A percentile compares a stretch with the other conserved stretches of the same genome.
These are phyloP conservation scores for Alternaria gaisen DNA, from an alignment of 2,329 filamentous ascomycete species.

Conservation along the genomic window DNA sequence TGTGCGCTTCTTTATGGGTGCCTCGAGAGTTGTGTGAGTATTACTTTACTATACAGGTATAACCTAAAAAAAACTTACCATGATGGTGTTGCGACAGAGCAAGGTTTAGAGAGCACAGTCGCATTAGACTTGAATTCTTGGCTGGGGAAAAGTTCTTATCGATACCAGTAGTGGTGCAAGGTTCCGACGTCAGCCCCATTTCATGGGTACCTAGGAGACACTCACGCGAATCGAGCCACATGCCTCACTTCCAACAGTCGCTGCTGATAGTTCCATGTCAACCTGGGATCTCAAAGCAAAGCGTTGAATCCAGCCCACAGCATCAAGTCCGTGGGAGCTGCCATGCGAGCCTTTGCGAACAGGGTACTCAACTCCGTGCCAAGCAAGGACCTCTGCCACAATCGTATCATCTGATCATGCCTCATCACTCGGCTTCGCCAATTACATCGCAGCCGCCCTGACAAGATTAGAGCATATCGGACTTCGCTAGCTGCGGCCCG, in stretches of 20 bases:
- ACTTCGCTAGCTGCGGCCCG: slow-evolving; percentile 21
- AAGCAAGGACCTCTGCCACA: neutral
- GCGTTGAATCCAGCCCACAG: neutral
- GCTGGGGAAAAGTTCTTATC: slow-evolving; percentile 19
- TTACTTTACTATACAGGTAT: neutral
- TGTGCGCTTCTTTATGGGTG: slow-evolving; percentile 50
- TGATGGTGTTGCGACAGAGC: slow-evolving; percentile 5
- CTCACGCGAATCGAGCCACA: too few species aligned
- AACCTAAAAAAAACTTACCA: slow-evolving; percentile 17
- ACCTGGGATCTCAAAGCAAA: neutral
- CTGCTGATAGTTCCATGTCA: neutral
- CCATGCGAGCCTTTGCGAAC: neutral
- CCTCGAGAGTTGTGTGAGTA: slow-evolving; percentile 27
- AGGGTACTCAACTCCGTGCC: neutral
- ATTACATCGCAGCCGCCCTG: neutral
- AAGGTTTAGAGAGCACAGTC: neutral
- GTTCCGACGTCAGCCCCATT: too few species aligned
- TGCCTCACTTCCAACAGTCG: too few species aligned
- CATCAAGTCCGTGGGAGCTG: neutral
- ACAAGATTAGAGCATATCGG: slow-evolving; percentile 14
- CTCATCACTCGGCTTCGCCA: neutral
- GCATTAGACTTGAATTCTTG: neutral
- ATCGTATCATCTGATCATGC: neutral
- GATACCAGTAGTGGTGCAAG: slow-evolving; percentile 9
- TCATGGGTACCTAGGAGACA: too few species aligned